phyloP scores from a whole-genome alignment of 768 basidiomycete species.

The Pulveroboletus ravenelii region DNA sequence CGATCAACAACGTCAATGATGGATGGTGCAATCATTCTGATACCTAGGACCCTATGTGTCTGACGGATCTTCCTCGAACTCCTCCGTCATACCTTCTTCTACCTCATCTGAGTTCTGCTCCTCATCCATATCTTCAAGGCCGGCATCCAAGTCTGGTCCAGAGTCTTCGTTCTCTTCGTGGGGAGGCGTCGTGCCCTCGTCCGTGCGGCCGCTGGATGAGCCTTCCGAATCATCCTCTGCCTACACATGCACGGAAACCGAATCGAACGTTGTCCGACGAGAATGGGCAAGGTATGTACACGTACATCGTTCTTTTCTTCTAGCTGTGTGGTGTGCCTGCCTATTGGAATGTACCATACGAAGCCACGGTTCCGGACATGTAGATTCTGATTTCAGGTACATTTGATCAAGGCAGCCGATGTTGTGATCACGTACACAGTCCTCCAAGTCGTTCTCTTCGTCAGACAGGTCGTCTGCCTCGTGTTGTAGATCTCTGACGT shows the following conservation, averaged over 20 bases:
- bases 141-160: conserved; percentile 34
- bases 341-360: conserved; percentile 67
- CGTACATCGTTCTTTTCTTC: conserved; percentile 84
- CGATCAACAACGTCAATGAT: background rate
- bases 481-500: conserved; percentile 60
- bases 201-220: conserved; percentile 30
- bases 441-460: conserved; percentile 79
- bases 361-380: conserved; percentile 63
- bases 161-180: conserved; percentile 40
- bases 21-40: background rate
- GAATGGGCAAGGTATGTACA: conserved; percentile 1
- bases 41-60: conserved; percentile 7
- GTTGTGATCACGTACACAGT: conserved; percentile 45
- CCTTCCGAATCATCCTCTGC: conserved; percentile 35
- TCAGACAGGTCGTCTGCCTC: conserved; percentile 85
- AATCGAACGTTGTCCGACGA: background rate
- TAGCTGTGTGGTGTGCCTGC: conserved; percentile 64
- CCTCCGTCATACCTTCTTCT: conserved; percentile 47
- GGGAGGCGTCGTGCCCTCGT: conserved; percentile 26
- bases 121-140: conserved; percentile 40
- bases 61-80: conserved; percentile 45
- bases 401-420: background rate
- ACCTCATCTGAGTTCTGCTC: conserved; percentile 40
- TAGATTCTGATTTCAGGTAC: conserved; percentile 40
- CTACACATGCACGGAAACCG: conserved; percentile 12